Evolutionary conservation across 2,329 filamentous ascomycete species (phyloP).

Genomic region (Apiospora kogelbergensis): DNA sequence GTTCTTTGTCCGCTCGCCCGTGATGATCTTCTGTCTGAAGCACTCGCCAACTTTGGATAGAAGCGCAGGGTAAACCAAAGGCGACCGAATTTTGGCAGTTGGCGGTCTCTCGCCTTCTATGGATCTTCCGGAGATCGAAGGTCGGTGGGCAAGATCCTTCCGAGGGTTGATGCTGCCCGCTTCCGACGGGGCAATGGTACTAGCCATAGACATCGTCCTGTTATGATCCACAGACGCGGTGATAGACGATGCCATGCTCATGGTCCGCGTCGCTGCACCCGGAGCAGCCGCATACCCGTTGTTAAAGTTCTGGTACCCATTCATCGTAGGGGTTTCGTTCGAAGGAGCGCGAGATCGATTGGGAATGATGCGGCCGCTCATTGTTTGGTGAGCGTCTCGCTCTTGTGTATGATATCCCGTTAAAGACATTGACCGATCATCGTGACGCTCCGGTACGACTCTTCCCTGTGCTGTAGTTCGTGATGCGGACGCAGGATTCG

Average conservation of each 20-base stretch:
- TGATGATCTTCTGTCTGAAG: slow-evolving; percentile 84
- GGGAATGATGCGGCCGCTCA: slow-evolving; percentile 89
- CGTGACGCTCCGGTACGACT: slow-evolving; percentile 85
- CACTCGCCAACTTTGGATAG: slow-evolving; percentile 91
- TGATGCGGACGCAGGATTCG: slow-evolving; percentile 60
- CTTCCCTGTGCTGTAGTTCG: slow-evolving; percentile 89
- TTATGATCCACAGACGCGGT: slow-evolving; percentile 45
- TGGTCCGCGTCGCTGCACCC: slow-evolving; percentile 57
- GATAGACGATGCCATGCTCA: slow-evolving; percentile 61
- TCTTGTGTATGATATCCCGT: slow-evolving; percentile 76
- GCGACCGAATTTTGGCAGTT: slow-evolving; percentile 66
- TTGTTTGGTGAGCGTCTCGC: slow-evolving; percentile 81
- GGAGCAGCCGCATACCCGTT: slow-evolving; percentile 45
- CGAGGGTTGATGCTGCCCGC: slow-evolving; percentile 55
- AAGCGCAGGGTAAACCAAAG: slow-evolving; percentile 89
- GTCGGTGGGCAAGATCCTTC: slow-evolving; percentile 53
- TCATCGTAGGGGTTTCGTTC: slow-evolving; percentile 38
- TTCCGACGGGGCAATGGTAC: slow-evolving; percentile 69
- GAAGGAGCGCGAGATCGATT: slow-evolving; percentile 56
- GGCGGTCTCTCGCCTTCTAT: slow-evolving; percentile 55
- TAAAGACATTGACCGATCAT: slow-evolving; percentile 96
- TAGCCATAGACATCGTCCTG: slow-evolving; percentile 91
- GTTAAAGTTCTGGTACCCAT: slow-evolving; percentile 35
- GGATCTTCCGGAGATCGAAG: slow-evolving; percentile 56
- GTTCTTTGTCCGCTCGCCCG: slow-evolving; percentile 92